Conservation (phyloP, 352 stramenopile species). For the Globisporangium heterothallicum region DNA sequence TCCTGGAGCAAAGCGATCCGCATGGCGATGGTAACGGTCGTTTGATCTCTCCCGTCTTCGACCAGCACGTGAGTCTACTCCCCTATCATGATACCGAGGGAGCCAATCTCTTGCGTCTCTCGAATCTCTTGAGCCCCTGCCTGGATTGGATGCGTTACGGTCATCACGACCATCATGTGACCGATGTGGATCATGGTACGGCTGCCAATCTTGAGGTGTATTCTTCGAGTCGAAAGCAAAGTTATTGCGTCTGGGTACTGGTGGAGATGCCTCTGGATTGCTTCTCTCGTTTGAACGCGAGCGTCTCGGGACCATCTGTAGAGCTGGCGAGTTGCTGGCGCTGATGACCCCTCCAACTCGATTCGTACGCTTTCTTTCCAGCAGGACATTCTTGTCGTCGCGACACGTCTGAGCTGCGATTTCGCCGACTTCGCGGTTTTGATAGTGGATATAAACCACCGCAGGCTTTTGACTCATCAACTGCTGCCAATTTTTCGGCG, state of each 20-base stretch:
- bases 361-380: constrained; percentile 32
- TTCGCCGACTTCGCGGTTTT: constrained; percentile 45
- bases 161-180: not conserved
- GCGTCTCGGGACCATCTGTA: constrained; percentile 11
- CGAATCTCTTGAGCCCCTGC: not conserved
- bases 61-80: not conserved
- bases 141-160: no score
- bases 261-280: constrained; percentile 4
- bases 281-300: constrained; percentile 35
- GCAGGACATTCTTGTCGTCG: constrained; percentile 32
- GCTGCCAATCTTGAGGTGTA: constrained; percentile 5
- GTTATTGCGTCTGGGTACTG: constrained; percentile 2
- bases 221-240: not conserved
- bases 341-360: constrained; percentile 33
- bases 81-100: constrained; percentile 1
- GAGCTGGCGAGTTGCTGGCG: constrained; percentile 16
- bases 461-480: constrained; percentile 28
- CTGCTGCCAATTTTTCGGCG: constrained; percentile 49
- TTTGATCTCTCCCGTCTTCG: constrained; percentile 1
- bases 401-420: constrained; percentile 29
- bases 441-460: constrained; percentile 43
- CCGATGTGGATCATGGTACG: constrained; percentile 7
- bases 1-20: constrained; percentile 1
- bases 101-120: constrained; percentile 8
- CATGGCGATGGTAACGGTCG: not conserved